These are phyloP conservation scores for Suillus fuscotomentosus DNA, from an alignment of 768 basidiomycete species.

Conservation along the genomic window DNA sequence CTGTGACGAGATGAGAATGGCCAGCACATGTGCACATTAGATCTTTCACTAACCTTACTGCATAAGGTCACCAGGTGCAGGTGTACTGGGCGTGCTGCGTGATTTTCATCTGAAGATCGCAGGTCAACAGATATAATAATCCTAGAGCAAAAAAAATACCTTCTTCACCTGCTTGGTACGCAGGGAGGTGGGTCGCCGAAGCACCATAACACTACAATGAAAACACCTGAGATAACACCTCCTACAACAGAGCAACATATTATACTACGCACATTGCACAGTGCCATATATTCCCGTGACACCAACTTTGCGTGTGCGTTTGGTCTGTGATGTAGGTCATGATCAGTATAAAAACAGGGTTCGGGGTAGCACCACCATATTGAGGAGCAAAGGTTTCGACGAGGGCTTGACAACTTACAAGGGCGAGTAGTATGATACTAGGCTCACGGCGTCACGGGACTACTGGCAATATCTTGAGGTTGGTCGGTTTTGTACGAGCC, in stretches of 20 bases:
- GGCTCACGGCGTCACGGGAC: too few relatives aligned
- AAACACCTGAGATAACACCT: constrained; percentile 12
- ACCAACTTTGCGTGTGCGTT: constrained; percentile 99
- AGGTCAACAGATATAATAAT: constrained; percentile 9
- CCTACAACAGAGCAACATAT: constrained; percentile 1
- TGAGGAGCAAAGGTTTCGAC: constrained; percentile 4
- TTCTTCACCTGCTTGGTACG: constrained; percentile 98
- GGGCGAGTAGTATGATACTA: too few relatives aligned
- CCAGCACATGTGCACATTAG: neutral
- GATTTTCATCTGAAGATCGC: constrained; percentile 65
- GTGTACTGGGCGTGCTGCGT: constrained; percentile 96
- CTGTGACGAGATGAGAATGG: constrained; percentile 37
- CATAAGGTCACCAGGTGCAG: constrained; percentile 80
- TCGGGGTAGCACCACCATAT: constrained; percentile 4
- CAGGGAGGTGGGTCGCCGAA: constrained; percentile 53
- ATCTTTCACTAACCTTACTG: constrained; percentile 73
- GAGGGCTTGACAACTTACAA: neutral
- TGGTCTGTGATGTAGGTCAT: constrained; percentile 49
- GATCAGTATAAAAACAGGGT: neutral
- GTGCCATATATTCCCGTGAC: constrained; percentile 99
- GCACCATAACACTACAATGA: constrained; percentile 90
- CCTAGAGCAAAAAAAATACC: constrained; percentile 28
- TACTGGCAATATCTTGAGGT: too few relatives aligned
- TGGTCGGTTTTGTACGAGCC: too few relatives aligned
- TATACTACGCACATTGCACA: constrained; percentile 33